Conservation (phyloP, 257 asterid species). For the Solanum ossicruentum region DNA sequence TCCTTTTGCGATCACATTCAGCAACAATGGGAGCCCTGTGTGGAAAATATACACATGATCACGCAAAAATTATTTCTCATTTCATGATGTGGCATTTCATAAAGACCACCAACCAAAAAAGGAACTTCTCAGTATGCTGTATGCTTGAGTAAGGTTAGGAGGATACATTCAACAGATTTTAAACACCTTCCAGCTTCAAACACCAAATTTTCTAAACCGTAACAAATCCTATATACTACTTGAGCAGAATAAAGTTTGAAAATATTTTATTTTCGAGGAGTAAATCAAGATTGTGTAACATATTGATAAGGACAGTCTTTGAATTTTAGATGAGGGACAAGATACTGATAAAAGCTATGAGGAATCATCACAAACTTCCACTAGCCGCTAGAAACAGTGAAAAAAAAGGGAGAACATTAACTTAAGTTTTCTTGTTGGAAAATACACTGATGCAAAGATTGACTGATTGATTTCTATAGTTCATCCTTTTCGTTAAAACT, state of each 20-base stretch:
- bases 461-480: not conserved
- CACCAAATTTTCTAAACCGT: not conserved
- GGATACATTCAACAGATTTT: not conserved
- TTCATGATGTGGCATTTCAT: not conserved
- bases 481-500: not conserved
- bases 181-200: not conserved
- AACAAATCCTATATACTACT: not conserved
- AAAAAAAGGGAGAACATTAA: not conserved
- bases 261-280: not conserved
- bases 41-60: not conserved
- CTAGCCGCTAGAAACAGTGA: not conserved
- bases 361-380: not conserved
- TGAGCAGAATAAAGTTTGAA: not conserved
- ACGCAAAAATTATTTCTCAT: not conserved
- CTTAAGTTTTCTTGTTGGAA: not conserved
- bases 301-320: not conserved
- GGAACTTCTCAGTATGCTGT: not conserved
- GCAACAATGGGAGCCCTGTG: conserved; percentile 86
- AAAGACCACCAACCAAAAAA: not conserved
- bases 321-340: not conserved
- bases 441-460: not conserved
- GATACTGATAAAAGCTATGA: not conserved
- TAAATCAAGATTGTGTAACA: not conserved
- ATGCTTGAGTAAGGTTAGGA: not conserved
- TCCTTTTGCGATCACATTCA: conserved; percentile 74